Base-by-base conservation (phyloP, 441 rosid genomes). In the Populus hybrid region DNA sequence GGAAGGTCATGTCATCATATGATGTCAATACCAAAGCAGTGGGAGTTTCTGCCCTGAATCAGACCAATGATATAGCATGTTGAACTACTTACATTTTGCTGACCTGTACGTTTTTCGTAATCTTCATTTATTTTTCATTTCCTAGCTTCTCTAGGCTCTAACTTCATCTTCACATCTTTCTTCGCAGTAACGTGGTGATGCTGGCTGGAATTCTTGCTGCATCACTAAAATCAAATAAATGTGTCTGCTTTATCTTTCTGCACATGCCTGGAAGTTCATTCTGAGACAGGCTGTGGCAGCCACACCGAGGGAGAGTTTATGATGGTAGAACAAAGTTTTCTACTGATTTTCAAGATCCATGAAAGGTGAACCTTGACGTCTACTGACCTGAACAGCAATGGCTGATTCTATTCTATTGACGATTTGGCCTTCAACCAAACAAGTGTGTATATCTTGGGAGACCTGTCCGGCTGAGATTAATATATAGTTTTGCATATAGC, bases 1-100 rank as follows among this genome's bases (percentile, higher is more conserved):
- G 82, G 87, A 70, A 78, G 71, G 86, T 80, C 67, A 76, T 90
- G 80, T 86, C 91, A 74, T 88, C 97, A 4, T 74, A 82, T 72
- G 93, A 92, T 4, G 40, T 82, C 69, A 82, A 82, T 72, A 42
- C 79, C 72, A 83, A 83, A 85, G 72, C 88, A 23, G 77, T 82
- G 80, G 91, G 85, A 75, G 76, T 79, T 80, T 71, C 88, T 26
- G 71, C 87, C 59, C 83, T 73, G 78, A 84, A 69, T 80, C 89
- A 79, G 79, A 83, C 79, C 30, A 86, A 79, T 70, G 89, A 91
- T 74, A 67, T 88, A 83, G 78, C 87, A 71, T 82, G 86, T 76
- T 90, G 85, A 87, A 69, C 75, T 75, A 69, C 83, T 76, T 70
- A 73, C 80, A 71, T 69, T 61, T 63, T 63, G 74, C 84, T 73